Conservation (phyloP, 805 yeast species). For the Lachancea waltii region DNA sequence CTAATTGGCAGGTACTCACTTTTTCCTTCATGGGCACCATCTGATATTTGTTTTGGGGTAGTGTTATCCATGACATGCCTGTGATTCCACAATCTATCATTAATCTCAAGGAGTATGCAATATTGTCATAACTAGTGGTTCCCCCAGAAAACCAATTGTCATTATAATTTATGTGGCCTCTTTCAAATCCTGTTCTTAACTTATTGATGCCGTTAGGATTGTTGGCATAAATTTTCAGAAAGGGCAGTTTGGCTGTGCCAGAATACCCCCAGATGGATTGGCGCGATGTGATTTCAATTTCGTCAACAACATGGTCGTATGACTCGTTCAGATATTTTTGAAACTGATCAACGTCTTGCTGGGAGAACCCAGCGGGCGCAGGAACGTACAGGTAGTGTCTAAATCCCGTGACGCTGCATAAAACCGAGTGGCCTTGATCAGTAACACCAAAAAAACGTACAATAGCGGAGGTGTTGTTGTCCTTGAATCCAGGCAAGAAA, state of each 20-base stretch:
- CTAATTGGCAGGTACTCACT: conserved; percentile 80
- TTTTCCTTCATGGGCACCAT: conserved; percentile 36
- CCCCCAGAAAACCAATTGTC: conserved; percentile 55
- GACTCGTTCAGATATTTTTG: conserved; percentile 39
- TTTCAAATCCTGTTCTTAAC: conserved; percentile 75
- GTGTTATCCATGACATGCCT: conserved; percentile 96
- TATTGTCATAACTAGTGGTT: conserved; percentile 78
- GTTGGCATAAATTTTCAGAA: conserved; percentile 63
- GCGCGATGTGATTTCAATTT: conserved; percentile 58
- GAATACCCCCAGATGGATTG: conserved; percentile 93
- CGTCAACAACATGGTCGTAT: conserved; percentile 51
- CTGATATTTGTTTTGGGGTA: conserved; percentile 67
- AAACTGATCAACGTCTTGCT: conserved; percentile 46
- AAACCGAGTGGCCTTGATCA: conserved; percentile 74
- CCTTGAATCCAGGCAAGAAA: conserved; percentile 38
- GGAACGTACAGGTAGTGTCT: conserved; percentile 88
- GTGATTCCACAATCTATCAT: conserved; percentile 91
- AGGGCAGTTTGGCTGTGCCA: conserved; percentile 71
- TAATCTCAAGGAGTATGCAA: conserved; percentile 75
- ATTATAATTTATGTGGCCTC: conserved; percentile 65
- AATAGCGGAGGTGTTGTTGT: conserved; percentile 39
- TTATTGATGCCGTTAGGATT: conserved; percentile 63
- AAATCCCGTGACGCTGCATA: conserved; percentile 87
- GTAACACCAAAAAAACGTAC: conserved; percentile 93
- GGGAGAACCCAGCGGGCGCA: conserved; percentile 70